Evolutionary conservation across 176 grass and related monocot species (phyloP).

Genomic region (Panicum miliaceum): DNA sequence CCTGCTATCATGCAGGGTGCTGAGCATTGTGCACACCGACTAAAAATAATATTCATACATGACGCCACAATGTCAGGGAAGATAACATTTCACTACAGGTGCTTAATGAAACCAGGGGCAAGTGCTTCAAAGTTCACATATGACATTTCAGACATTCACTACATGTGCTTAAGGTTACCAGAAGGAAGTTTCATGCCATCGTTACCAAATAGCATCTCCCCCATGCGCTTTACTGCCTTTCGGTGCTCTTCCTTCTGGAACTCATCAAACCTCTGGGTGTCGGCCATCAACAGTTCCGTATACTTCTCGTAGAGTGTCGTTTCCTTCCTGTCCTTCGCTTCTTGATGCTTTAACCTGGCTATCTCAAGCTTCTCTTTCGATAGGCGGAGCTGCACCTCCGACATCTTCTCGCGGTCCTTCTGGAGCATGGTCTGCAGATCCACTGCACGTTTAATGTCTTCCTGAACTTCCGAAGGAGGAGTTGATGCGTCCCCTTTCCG

Average conservation of each 20-base stretch:
- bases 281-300: conserved; percentile 37
- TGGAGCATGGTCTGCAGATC: conserved; percentile 48
- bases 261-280: conserved; percentile 33
- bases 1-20: too few species aligned
- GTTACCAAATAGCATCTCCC: conserved; percentile 30
- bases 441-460: conserved; percentile 41
- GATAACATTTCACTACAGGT: not conserved
- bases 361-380: conserved; percentile 50
- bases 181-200: not conserved
- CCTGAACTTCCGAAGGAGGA: conserved; percentile 37
- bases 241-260: conserved; percentile 47
- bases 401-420: conserved; percentile 48
- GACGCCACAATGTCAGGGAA: not conserved
- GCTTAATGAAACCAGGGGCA: not conserved
- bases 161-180: not conserved
- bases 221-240: conserved; percentile 43
- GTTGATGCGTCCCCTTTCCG: conserved; percentile 8
- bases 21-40: not conserved
- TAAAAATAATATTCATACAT: not conserved
- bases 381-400: conserved; percentile 48
- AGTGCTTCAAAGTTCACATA: not conserved
- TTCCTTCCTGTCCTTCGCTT: conserved; percentile 40
- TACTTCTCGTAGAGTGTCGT: conserved; percentile 44
- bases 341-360: conserved; percentile 40
- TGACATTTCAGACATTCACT: not conserved